Evolutionary conservation across 192 early-diverging fungal species (phyloP).

Genomic region (Obelidium mucronatum): DNA sequence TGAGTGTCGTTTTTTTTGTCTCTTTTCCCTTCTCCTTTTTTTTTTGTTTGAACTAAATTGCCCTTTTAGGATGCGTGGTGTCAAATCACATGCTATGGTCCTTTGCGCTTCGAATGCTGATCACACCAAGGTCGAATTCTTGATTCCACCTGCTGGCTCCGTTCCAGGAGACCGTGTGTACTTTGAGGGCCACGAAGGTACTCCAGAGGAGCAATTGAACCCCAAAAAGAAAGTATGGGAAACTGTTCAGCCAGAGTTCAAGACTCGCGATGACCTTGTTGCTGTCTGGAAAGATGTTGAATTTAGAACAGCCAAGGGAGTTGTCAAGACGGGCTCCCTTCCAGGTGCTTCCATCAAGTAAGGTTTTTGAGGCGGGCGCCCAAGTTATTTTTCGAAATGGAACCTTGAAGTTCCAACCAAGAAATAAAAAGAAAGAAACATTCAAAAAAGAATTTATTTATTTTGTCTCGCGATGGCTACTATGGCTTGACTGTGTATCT

Average conservation of each 20-base stretch:
- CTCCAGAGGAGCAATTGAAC: slow-evolving; percentile 89
- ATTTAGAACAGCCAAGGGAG: slow-evolving; percentile 56
- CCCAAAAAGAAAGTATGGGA: slow-evolving; percentile 99
- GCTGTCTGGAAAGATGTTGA: slow-evolving; percentile 59
- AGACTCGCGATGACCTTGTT: slow-evolving; percentile 56
- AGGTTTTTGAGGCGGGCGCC: neutral
- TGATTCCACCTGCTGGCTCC: slow-evolving; percentile 84
- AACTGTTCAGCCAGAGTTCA: slow-evolving; percentile 88
- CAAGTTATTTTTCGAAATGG: too few relatives aligned
- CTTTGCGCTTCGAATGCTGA: slow-evolving; percentile 86
- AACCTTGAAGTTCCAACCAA: neutral
- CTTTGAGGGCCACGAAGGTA: slow-evolving; percentile 89
- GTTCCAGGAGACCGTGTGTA: slow-evolving; percentile 90
- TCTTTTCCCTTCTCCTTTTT: neutral
- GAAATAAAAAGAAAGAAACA: neutral
- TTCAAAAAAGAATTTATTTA: neutral
- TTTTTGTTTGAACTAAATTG: too few relatives aligned
- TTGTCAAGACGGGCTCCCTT: slow-evolving; percentile 52
- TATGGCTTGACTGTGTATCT: slow-evolving; percentile 18
- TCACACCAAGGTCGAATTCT: slow-evolving; percentile 89
- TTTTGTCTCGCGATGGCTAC: neutral
- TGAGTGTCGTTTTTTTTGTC: slow-evolving; percentile 31
- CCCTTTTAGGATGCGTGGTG: slow-evolving; percentile 81
- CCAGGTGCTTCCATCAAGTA: slow-evolving; percentile 53
- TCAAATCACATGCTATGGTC: slow-evolving; percentile 97